These are phyloP conservation scores for Kazachstania sp. DNA, from an alignment of 1,139 yeast genomes.

Conservation along the genomic window DNA sequence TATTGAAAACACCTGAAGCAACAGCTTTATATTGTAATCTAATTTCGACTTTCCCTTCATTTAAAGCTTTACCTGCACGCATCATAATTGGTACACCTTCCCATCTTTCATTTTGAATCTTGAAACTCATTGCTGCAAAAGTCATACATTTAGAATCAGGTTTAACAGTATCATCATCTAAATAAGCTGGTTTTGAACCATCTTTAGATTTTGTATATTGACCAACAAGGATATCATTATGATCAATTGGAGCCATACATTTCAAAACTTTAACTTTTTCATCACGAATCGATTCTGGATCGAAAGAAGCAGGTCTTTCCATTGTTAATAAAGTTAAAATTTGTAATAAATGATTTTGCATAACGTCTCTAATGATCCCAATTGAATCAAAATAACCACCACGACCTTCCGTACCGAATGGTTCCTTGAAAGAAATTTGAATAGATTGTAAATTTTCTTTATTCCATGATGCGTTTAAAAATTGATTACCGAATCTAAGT, in stretches of 20 bases:
- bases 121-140: constrained; percentile 74
- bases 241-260: constrained; percentile 63
- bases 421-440: constrained; percentile 89
- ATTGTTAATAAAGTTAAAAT: constrained; percentile 84
- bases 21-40: constrained; percentile 87
- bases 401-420: constrained; percentile 96
- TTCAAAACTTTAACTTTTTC: constrained; percentile 90
- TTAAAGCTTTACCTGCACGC: constrained; percentile 94
- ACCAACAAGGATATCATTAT: constrained; percentile 66
- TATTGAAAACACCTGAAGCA: constrained; percentile 70
- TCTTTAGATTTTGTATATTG: constrained; percentile 81
- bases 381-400: constrained; percentile 95
- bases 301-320: constrained; percentile 89
- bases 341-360: constrained; percentile 95
- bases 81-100: constrained; percentile 93
- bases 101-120: constrained; percentile 91
- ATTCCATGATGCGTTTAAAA: constrained; percentile 83
- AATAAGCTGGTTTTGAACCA: constrained; percentile 81
- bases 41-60: constrained; percentile 88
- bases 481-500: constrained; percentile 80
- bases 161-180: constrained; percentile 89
- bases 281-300: constrained; percentile 90
- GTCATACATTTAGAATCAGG: constrained; percentile 80
- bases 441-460: constrained; percentile 65
- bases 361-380: constrained; percentile 95